Evolutionary conservation across 2,329 filamentous ascomycete genomes (phyloP), one percentile per base, ranked within the genome.

Genomic region (Alternaria consortialis): DNA sequence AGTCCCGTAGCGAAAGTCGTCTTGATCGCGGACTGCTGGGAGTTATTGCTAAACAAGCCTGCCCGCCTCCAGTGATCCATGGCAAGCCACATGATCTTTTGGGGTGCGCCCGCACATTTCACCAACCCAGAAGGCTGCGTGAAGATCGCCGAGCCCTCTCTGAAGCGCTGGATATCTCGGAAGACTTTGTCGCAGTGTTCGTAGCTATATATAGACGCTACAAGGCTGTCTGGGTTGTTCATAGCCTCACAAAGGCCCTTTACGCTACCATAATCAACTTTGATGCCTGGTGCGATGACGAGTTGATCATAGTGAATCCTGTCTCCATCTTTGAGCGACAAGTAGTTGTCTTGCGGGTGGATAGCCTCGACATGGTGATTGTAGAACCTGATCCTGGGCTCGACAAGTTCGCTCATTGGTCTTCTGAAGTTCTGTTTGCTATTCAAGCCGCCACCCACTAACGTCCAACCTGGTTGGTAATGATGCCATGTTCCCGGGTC

Each of bases 401-500:
- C 84, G 5, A 90, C 74, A 44, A 90, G 72, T 46, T 77, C 77
- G 5, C 78, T 67, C 39, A 90, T 73, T 1, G 84, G 84, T 58
- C 79, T 76, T 48, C 83, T 82, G 56, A 90, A 77, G 29, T 88
- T 83, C 62, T 88, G 80, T 72, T 87, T 88, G 46, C 80, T 83
- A 77, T 90, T 90, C 42, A 90, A 81, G 2, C 88, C 88, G 34
- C 86, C 88, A 40, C 88, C 88, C 2, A 90, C 88, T 0, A 91
- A 80, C 2, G 88, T 90, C 88, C 88, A 91, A 53, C 88, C 88
- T 1, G 88, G 87, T 74, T 91, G 88, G 74, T 90, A 91, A 79
- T 91, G 83, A 71, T 91, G 88, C 81, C 83, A 88, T 63, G 78
- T 73, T 1, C 88, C 82, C 0, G 88, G 88, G 64, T 91, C 88